Evolutionary conservation across 2,329 filamentous ascomycete genomes (phyloP).

Genomic region (Ascochyta pisi): DNA sequence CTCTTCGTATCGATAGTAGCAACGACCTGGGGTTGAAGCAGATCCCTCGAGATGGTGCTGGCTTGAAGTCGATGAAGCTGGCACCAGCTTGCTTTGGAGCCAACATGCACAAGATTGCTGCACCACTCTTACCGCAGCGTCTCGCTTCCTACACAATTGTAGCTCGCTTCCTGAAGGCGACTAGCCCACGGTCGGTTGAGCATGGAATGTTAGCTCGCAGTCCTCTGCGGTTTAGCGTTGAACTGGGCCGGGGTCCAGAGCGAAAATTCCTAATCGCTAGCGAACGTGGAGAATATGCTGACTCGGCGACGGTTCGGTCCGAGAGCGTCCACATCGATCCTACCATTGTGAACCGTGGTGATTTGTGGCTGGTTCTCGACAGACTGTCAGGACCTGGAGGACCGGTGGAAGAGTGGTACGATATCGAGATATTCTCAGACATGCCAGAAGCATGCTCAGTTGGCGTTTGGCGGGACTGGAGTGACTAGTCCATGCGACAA

Average conservation of each 20-base stretch:
- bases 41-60: slow-evolving; percentile 76
- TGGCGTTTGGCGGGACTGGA: slow-evolving; percentile 56
- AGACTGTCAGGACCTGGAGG: slow-evolving; percentile 68
- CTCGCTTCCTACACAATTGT: slow-evolving; percentile 70
- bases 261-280: slow-evolving; percentile 70
- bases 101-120: slow-evolving; percentile 61
- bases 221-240: slow-evolving; percentile 73
- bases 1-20: slow-evolving; percentile 74
- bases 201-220: slow-evolving; percentile 46
- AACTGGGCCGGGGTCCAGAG: slow-evolving; percentile 74
- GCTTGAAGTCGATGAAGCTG: slow-evolving; percentile 70
- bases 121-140: slow-evolving; percentile 58
- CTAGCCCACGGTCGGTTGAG: slow-evolving; percentile 35
- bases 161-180: slow-evolving; percentile 53
- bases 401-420: slow-evolving; percentile 58
- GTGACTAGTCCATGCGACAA: slow-evolving; percentile 37
- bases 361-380: slow-evolving; percentile 83
- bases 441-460: slow-evolving; percentile 52
- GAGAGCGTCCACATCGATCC: slow-evolving; percentile 78
- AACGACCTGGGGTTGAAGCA: slow-evolving; percentile 62
- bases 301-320: slow-evolving; percentile 71
- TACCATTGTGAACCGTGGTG: slow-evolving; percentile 59
- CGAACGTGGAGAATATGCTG: slow-evolving; percentile 75
- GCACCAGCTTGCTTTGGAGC: slow-evolving; percentile 59
- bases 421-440: slow-evolving; percentile 57